Conservation (phyloP, 208 protist genomes). For the Porcisia deanei region DNA sequence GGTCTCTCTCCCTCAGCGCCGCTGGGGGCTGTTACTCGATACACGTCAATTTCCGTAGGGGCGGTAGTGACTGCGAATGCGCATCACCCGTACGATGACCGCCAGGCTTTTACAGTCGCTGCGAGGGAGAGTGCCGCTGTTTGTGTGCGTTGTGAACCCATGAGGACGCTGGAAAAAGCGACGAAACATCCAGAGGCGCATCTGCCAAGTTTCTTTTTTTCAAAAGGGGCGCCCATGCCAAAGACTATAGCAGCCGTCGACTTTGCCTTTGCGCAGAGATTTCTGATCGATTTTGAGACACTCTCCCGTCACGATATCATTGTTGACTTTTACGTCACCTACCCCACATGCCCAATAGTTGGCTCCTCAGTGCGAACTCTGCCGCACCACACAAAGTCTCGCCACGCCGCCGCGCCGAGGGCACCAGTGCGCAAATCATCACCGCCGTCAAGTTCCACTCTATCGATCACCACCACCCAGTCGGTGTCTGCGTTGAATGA, state of each 20-base stretch:
- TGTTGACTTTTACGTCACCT: conserved; percentile 45
- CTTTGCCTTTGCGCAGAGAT: conserved; percentile 10
- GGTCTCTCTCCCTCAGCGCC: not conserved
- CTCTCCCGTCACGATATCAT: conserved; percentile 33
- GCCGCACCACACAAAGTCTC: not conserved
- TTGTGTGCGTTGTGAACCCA: not conserved
- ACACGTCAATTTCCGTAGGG: not conserved
- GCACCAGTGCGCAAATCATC: not conserved
- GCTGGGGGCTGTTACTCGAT: too few relatives aligned
- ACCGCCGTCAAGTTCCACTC: not conserved
- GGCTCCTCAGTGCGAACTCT: not conserved
- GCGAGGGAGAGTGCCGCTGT: not conserved
- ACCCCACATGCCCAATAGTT: conserved; percentile 9
- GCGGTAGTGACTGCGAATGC: not conserved
- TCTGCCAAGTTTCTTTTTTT: not conserved
- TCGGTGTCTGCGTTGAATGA: not conserved
- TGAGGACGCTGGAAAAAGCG: too few relatives aligned
- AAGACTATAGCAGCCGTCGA: not conserved
- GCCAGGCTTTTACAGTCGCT: not conserved
- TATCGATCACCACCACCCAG: not conserved
- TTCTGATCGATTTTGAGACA: conserved; percentile 32
- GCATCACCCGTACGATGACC: conserved; percentile 6
- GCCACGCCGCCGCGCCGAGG: not conserved
- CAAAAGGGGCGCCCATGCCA: not conserved
- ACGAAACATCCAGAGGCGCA: not conserved